Evolutionary conservation across 345 rosid genomes (phyloP), one percentile per base, ranked within the genome.

Genomic region (Viola odorata): DNA sequence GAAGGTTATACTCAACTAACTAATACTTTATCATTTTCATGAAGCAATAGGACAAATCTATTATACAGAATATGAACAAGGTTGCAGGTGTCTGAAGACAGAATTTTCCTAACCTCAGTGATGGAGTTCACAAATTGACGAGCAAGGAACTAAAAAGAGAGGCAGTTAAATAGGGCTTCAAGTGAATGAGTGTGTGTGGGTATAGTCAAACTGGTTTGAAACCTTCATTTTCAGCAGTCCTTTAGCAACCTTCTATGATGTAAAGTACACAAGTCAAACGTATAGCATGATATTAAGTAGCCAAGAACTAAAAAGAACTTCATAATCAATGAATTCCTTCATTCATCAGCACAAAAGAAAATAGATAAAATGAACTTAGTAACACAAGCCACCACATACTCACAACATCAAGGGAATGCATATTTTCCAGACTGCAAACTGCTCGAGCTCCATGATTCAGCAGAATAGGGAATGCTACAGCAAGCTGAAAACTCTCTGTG

Each of bases 401-500:
- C 75, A 94, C 99, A 62, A 67, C 69, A 71, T 87, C 97, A 47
- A 89, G 81, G 57, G 99, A 68, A 75, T 64, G 78, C 87, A 82
- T 77, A 41, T 84, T 81, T 70, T 94, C 99, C 69, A 89, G 83
- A 78, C 95, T 84, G 72, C 95, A 94, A 44, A 94, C 77, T 1
- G 91, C 73, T 5, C 83, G 80, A 12, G 71, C 91, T 60, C 96
- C 97, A n/a, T 78, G 85, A 17, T 82, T 81, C 73, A 94, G 73
- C 53, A 94, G 68, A 63, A 75, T 41, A 52, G 99, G 91, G 65
- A 86, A 89, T 12, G 91, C 96, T 75, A 97, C 99, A 13, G 80
- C 74, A 69, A 78, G 70, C 55, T 92, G 97, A 69, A 94, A 94
- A 64, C 99, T 84, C 73, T 94, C 99, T 2, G 96, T 82, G 73